These are phyloP conservation scores for Aspergillus sojae DNA, from an alignment of 2,329 filamentous ascomycete genomes.

Conservation along the genomic window DNA sequence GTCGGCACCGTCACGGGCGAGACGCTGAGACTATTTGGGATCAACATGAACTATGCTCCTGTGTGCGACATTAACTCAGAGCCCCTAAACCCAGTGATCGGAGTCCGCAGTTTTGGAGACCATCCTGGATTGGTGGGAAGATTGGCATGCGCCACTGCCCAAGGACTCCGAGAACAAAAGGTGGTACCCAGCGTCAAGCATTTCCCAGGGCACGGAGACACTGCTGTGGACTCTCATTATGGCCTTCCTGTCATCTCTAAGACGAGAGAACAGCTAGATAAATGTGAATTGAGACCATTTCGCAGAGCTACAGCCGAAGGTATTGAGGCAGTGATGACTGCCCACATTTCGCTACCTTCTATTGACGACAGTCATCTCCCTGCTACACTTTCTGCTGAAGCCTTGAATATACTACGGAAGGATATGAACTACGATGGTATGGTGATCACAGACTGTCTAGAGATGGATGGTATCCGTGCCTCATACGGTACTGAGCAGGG, in stretches of 20 bases:
- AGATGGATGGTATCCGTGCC: slow-evolving; percentile 48
- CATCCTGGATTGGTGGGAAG: slow-evolving; percentile 46
- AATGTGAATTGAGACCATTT: slow-evolving; percentile 48
- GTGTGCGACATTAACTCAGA: slow-evolving; percentile 50
- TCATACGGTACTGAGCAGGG: slow-evolving; percentile 46
- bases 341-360: slow-evolving; percentile 46
- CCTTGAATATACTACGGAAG: slow-evolving; percentile 42
- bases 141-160: slow-evolving; percentile 43
- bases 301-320: slow-evolving; percentile 45
- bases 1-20: slow-evolving; percentile 44
- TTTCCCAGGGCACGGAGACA: slow-evolving; percentile 51
- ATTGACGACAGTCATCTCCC: slow-evolving; percentile 40
- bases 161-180: slow-evolving; percentile 41
- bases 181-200: slow-evolving; percentile 49
- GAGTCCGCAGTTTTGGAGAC: slow-evolving; percentile 47
- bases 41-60: slow-evolving; percentile 52
- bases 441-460: slow-evolving; percentile 49
- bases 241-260: slow-evolving; percentile 46
- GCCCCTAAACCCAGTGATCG: slow-evolving; percentile 48
- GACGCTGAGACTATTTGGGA: slow-evolving; percentile 41
- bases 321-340: slow-evolving; percentile 50
- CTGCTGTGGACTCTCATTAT: slow-evolving; percentile 48
- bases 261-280: slow-evolving; percentile 39
- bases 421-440: slow-evolving; percentile 49
- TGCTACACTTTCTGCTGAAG: slow-evolving; percentile 42